A percentile compares a stretch with the other conserved stretches of the same genome.
Conservation (phyloP, 371 early-diverging fungal species). For the Syncephalastrum contaminatum region DNA sequence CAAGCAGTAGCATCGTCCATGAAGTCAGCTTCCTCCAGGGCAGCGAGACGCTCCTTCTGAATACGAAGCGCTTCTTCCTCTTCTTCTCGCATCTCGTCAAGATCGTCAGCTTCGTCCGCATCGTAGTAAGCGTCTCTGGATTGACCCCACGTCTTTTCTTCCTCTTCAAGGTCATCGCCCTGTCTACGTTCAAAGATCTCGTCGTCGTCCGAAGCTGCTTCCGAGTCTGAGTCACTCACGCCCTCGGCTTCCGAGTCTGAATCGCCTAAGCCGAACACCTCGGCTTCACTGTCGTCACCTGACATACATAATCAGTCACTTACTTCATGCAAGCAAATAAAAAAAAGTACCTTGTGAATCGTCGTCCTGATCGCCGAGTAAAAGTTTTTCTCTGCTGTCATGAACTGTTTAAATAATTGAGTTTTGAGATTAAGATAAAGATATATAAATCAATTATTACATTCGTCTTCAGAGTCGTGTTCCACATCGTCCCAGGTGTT, state of each 20-base stretch:
- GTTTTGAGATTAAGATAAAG: neutral
- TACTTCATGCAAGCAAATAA: slow-evolving; percentile 3
- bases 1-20: slow-evolving; percentile 66
- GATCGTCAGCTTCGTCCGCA: slow-evolving; percentile 72
- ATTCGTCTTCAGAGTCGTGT: slow-evolving; percentile 81
- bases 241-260: slow-evolving; percentile 44
- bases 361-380: slow-evolving; percentile 50
- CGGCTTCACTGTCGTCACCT: slow-evolving; percentile 54
- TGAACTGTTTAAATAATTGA: slow-evolving; percentile 36
- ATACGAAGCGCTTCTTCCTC: slow-evolving; percentile 89
- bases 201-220: slow-evolving; percentile 30
- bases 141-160: slow-evolving; percentile 69
- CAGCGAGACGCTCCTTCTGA: slow-evolving; percentile 74
- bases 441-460: slow-evolving; percentile 34
- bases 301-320: neutral
- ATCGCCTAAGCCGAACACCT: slow-evolving; percentile 64
- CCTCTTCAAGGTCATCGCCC: slow-evolving; percentile 45
- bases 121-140: slow-evolving; percentile 73
- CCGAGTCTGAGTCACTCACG: slow-evolving; percentile 42
- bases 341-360: slow-evolving; percentile 30
- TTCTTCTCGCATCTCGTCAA: slow-evolving; percentile 84
- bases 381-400: slow-evolving; percentile 54
- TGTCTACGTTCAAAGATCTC: slow-evolving; percentile 26
- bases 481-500: slow-evolving; percentile 78
- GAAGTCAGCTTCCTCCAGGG: slow-evolving; percentile 90